These are phyloP conservation scores for Saccharomycopsis fodiens DNA, from an alignment of 805 yeast genomes.

Conservation along the genomic window DNA sequence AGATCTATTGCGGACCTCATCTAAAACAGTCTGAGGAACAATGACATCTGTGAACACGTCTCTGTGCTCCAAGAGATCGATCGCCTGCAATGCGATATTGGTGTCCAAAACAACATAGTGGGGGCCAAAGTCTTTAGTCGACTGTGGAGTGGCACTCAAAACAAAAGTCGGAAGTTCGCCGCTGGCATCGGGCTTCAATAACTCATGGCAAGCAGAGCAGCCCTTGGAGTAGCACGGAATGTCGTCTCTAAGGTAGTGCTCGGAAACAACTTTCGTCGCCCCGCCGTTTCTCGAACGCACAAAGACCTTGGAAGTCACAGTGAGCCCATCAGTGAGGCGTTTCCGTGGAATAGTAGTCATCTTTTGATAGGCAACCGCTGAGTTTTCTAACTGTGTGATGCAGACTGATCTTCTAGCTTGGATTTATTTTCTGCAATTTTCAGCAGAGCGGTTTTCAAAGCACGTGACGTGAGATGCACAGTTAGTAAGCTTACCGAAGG, in stretches of 20 bases:
- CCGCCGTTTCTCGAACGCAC: slow-evolving; percentile 86
- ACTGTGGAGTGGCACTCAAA: slow-evolving; percentile 55
- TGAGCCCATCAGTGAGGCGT: slow-evolving; percentile 42
- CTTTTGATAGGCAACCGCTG: too few species aligned
- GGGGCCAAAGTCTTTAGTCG: slow-evolving; percentile 41
- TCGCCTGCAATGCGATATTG: slow-evolving; percentile 78
- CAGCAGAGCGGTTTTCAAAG: background rate
- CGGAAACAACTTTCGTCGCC: slow-evolving; percentile 87
- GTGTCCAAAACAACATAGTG: slow-evolving; percentile 87
- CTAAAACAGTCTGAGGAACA: slow-evolving; percentile 90
- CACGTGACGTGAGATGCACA: background rate
- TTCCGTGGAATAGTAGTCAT: slow-evolving; percentile 29
- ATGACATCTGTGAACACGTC: slow-evolving; percentile 81
- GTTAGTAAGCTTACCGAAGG: too few species aligned
- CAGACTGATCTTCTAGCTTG: too few species aligned
- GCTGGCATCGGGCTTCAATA: slow-evolving; percentile 52
- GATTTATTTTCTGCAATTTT: too few species aligned
- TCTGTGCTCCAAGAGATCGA: slow-evolving; percentile 77
- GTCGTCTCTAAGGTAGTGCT: slow-evolving; percentile 87
- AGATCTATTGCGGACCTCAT: slow-evolving; percentile 84
- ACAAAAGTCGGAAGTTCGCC: slow-evolving; percentile 62
- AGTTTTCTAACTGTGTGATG: too few species aligned
- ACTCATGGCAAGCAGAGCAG: slow-evolving; percentile 54
- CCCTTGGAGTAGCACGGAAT: slow-evolving; percentile 80
- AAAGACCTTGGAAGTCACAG: slow-evolving; percentile 82